Conservation (phyloP, 306 rosid species). For the Dalbergia oliveri region DNA sequence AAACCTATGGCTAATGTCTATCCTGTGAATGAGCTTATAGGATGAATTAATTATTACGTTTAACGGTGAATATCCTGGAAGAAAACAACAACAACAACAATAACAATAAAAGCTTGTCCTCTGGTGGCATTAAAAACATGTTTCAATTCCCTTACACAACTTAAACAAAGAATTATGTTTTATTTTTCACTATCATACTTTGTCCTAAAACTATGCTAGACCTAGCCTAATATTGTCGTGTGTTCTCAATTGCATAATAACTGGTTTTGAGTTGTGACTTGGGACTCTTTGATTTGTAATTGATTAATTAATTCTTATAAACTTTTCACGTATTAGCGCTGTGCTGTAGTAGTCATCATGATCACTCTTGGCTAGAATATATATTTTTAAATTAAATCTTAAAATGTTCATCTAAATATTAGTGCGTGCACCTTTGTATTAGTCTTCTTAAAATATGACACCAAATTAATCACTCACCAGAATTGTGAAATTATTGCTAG, state of each 20-base stretch:
- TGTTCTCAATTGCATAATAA: slow-evolving; percentile 18
- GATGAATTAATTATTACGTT: too few species aligned
- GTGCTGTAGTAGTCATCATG: not conserved
- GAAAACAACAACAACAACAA: too few species aligned
- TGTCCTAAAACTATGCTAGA: slow-evolving; percentile 29
- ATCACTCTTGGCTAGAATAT: not conserved
- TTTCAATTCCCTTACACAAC: slow-evolving; percentile 21
- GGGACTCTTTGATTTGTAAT: slow-evolving; percentile 6
- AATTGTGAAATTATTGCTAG: too few species aligned
- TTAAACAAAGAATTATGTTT: not conserved
- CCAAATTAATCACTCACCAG: too few species aligned
- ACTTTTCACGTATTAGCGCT: not conserved
- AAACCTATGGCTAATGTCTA: too few species aligned
- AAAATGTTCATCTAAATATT: not conserved
- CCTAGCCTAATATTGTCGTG: slow-evolving; percentile 7
- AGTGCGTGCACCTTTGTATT: not conserved
- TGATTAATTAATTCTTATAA: slow-evolving; percentile 21
- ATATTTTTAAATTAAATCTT: not conserved
- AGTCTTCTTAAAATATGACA: not conserved
- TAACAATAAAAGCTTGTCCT: too few species aligned
- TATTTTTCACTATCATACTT: slow-evolving; percentile 9
- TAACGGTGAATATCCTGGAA: too few species aligned
- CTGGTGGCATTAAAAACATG: not conserved
- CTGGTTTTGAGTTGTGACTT: not conserved
- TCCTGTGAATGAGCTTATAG: too few species aligned